A percentile compares a stretch with the other conserved stretches of the same genome.
These are phyloP conservation scores for Coelastrella sp. DNA, from an alignment of 139 green algal species.

Conservation along the genomic window DNA sequence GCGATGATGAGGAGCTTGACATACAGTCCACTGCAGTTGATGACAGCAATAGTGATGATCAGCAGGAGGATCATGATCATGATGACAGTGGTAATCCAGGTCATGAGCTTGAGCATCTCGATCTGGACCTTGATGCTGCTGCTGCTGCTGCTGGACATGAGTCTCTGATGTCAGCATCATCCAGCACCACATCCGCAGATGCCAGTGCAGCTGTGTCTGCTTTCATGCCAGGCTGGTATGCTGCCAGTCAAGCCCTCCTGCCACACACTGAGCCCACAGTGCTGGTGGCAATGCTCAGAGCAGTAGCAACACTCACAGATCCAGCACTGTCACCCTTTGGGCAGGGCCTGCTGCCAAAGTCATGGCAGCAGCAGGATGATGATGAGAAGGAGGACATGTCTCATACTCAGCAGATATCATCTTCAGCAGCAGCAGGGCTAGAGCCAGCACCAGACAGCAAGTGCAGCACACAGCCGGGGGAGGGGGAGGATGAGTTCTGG, in stretches of 20 bases:
- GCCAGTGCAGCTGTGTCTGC: constrained; percentile 9
- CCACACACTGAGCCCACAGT: constrained; percentile 4
- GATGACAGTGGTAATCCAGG: not conserved
- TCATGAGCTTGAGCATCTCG: not conserved
- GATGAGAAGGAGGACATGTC: too few species aligned
- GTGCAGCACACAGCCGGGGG: not conserved
- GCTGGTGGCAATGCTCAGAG: not conserved
- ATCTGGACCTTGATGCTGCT: not conserved
- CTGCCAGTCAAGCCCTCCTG: not conserved
- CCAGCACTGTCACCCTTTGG: not conserved
- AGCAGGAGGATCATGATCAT: not conserved
- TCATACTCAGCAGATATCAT: not conserved
- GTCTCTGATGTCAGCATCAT: not conserved
- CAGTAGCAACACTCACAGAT: not conserved
- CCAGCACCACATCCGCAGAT: not conserved
- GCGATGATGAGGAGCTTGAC: not conserved
- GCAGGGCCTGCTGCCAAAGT: not conserved
- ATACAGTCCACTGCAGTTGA: too few species aligned
- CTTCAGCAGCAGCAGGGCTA: not conserved
- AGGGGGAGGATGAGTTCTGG: too few species aligned
- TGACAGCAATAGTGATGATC: not conserved
- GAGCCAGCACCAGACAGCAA: not conserved
- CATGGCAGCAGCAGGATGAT: not conserved
- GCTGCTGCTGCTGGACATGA: not conserved
- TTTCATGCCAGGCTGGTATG: constrained; percentile 13